phyloP scores from a whole-genome alignment of 176 grass and related monocot genomes.

The Rhynchospora pubera region DNA sequence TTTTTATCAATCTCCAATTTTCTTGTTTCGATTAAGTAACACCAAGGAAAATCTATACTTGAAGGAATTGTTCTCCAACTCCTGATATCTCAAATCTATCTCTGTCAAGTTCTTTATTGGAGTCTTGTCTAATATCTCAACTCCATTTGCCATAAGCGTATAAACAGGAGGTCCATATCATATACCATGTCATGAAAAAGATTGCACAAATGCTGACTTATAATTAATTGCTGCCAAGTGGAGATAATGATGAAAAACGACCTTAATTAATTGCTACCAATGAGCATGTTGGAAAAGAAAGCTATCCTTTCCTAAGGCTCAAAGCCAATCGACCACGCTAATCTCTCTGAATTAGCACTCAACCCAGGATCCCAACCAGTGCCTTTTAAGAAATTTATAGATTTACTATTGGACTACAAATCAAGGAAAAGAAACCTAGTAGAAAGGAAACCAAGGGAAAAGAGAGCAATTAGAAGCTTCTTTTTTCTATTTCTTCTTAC shows the following conservation, averaged over 20 bases:
- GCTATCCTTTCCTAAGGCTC: not conserved
- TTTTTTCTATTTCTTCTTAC: not conserved
- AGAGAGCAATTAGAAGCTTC: constrained; percentile 1
- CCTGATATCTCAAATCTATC: too few species aligned
- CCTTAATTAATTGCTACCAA: constrained; percentile 6
- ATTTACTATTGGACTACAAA: not conserved
- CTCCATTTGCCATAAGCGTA: not conserved
- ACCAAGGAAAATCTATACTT: too few species aligned
- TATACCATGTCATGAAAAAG: constrained; percentile 8
- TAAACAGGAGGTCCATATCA: not conserved
- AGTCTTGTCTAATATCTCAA: not conserved
- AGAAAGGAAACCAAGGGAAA: not conserved
- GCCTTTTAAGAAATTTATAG: not conserved
- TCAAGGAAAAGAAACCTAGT: not conserved
- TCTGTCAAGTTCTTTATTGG: not conserved
- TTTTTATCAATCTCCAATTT: too few species aligned
- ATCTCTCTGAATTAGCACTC: not conserved
- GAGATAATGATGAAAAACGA: constrained; percentile 11
- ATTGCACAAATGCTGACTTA: not conserved
- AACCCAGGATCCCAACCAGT: not conserved
- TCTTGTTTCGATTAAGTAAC: too few species aligned
- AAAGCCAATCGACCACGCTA: not conserved
- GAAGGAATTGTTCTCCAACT: too few species aligned
- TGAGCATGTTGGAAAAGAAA: constrained; percentile 1
- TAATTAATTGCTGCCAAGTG: constrained; percentile 9